phyloP scores from a whole-genome alignment of 306 rosid genomes.

The Rosa lucieae region DNA sequence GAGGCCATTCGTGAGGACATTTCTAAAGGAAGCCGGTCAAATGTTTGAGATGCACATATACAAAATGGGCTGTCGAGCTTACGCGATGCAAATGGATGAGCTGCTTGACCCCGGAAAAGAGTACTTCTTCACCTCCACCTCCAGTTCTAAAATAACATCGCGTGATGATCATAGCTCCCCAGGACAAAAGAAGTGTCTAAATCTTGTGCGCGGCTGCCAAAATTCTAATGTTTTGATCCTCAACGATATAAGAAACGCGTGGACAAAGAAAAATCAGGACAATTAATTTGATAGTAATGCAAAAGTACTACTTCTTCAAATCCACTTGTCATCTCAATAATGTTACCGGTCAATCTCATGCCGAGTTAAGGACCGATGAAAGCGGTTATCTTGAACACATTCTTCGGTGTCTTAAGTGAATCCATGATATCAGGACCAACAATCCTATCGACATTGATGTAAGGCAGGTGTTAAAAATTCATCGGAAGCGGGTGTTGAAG shows the following conservation, averaged over 20 bases:
- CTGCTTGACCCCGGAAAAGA: not conserved
- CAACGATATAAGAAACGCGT: slow-evolving; percentile 82
- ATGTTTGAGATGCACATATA: not conserved
- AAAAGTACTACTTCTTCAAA: slow-evolving; percentile 78
- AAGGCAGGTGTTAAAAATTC: slow-evolving; percentile 42
- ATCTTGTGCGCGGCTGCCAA: slow-evolving; percentile 63
- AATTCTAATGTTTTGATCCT: slow-evolving; percentile 81
- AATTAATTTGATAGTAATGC: slow-evolving; percentile 81
- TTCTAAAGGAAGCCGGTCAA: not conserved
- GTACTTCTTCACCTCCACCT: not conserved
- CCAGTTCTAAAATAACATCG: slow-evolving; percentile 57
- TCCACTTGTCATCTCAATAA: slow-evolving; percentile 60
- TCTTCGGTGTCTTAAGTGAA: not conserved
- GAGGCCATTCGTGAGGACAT: not conserved
- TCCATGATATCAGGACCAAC: not conserved
- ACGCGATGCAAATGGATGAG: not conserved
- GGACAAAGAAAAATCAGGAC: slow-evolving; percentile 64
- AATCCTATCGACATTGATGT: slow-evolving; percentile 51
- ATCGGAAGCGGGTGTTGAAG: slow-evolving; percentile 40
- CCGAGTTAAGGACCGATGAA: slow-evolving; percentile 67
- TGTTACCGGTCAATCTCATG: slow-evolving; percentile 54
- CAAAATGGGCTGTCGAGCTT: not conserved
- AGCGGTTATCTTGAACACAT: not conserved
- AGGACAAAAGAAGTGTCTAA: slow-evolving; percentile 35
- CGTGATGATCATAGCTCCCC: slow-evolving; percentile 61